Base-by-base conservation (phyloP, 2,329 filamentous ascomycete genomes). In the Zarea fungicola region DNA sequence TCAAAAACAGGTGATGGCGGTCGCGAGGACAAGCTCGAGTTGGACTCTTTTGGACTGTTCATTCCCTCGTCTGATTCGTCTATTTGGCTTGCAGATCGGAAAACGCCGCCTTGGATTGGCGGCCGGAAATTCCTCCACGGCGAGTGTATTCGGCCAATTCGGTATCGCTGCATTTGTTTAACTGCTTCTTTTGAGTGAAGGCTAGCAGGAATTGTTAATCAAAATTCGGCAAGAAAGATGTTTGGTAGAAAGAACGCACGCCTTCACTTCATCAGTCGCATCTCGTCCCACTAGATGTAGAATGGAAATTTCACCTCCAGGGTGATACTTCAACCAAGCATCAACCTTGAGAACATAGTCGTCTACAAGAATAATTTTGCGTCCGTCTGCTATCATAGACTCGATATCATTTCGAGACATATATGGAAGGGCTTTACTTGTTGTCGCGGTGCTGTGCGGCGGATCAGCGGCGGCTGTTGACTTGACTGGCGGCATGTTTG, bases 201-300 rank as follows among this genome's bases (percentile, higher is more conserved):
- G 34, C 89, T 95, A 58, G 11, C 42, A 42, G n/a, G 18, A 42
- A 35, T 45, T 42, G 40, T 59, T 22, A 59, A 54, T n/a, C 14
- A 36, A 46, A 22, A 22, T 11, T 13, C 18, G 36, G 26, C 5
- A 42, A 13, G 26, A 36, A 13, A 39, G 18, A 6, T 1, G 19
- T 29, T 39, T 11, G 14, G 6, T 11, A 23, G 13, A 23, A 18
- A 31, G 14, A 39, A 74, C 85, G 43, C 77, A 96, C 89, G 85
- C 88, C 65, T 85, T 89, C 53, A 97, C 84, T 69, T 97, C 93
- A 66, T 96, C 91, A 10, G 92, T 96, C 43, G 89, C 92, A 80
- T 96, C 90, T 68, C 86, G 82, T 53, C 90, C 90, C 52, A 97
- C 81, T 89, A 96, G 93, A 64, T 99, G 93, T 64, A 82, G 74